A percentile compares a stretch with the other conserved stretches of the same genome.
phyloP scores from a whole-genome alignment of 371 early-diverging fungal genomes.

The Syncephalis plumigaleata region DNA sequence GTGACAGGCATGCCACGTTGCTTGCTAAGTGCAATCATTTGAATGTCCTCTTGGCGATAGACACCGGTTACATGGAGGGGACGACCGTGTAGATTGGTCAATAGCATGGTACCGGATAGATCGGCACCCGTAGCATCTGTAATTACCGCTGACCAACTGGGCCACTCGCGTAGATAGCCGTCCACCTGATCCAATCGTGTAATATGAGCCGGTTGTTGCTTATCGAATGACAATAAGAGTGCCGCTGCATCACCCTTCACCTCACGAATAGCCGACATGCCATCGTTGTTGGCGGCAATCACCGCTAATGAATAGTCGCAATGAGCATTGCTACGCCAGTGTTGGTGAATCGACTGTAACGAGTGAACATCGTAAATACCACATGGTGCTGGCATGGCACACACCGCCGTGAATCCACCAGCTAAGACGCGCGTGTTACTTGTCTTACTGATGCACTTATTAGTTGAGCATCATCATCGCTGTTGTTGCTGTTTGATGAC shows the following conservation, averaged over 20 bases:
- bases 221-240: constrained; percentile 35
- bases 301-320: constrained; percentile 62
- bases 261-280: constrained; percentile 10
- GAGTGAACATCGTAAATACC: not conserved
- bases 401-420: constrained; percentile 74
- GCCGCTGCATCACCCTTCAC: constrained; percentile 24
- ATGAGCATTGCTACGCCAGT: constrained; percentile 33
- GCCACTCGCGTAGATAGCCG: constrained; percentile 58
- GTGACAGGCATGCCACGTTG: constrained; percentile 79
- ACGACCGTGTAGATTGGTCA: constrained; percentile 67
- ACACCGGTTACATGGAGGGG: constrained; percentile 79
- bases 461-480: constrained; percentile 1
- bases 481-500: constrained; percentile 8
- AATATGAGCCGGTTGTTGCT: constrained; percentile 19
- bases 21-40: constrained; percentile 67
- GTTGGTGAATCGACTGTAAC: constrained; percentile 6
- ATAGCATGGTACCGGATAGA: constrained; percentile 71
- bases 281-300: constrained; percentile 43
- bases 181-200: constrained; percentile 30
- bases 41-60: constrained; percentile 55
- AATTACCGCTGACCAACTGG: constrained; percentile 45
- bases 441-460: constrained; percentile 17
- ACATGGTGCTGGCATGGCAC: constrained; percentile 18
- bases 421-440: constrained; percentile 55
- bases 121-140: constrained; percentile 70